phyloP scores from a whole-genome alignment of 2,329 filamentous ascomycete species.

The Fusarium veterinarium region DNA sequence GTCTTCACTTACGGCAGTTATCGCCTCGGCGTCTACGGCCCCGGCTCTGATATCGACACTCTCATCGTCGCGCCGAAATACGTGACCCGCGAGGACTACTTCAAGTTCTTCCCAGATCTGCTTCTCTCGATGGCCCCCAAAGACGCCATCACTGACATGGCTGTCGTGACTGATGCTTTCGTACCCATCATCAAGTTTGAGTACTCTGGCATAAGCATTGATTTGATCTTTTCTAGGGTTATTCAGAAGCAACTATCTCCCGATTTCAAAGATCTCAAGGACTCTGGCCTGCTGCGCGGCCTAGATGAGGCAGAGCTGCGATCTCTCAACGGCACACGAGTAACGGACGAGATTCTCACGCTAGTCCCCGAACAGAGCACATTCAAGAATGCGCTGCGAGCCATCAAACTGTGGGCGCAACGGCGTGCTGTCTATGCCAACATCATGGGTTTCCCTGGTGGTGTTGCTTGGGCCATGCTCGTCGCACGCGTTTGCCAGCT shows the following conservation, averaged over 20 bases:
- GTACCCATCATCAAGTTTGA: slow-evolving; percentile 99
- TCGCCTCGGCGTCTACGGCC: slow-evolving; percentile 91
- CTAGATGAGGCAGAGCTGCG: slow-evolving; percentile 88
- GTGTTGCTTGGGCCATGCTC: slow-evolving; percentile 98
- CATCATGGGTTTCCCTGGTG: slow-evolving; percentile 95
- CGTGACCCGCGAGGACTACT: slow-evolving; percentile 90
- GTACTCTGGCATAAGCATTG: slow-evolving; percentile 90
- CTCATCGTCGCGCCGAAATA: slow-evolving; percentile 92
- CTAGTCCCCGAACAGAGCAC: slow-evolving; percentile 90
- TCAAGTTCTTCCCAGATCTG: slow-evolving; percentile 84
- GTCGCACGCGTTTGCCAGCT: slow-evolving; percentile 96
- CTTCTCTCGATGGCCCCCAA: slow-evolving; percentile 80
- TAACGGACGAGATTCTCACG: slow-evolving; percentile 90
- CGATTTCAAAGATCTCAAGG: slow-evolving; percentile 77
- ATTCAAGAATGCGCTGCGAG: slow-evolving; percentile 88
- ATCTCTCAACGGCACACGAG: slow-evolving; percentile 92
- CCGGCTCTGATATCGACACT: slow-evolving; percentile 97
- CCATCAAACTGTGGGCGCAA: slow-evolving; percentile 97
- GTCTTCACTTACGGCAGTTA: slow-evolving; percentile 98
- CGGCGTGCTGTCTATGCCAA: slow-evolving; percentile 93
- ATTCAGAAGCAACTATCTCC: slow-evolving; percentile 75
- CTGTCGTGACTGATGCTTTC: slow-evolving; percentile 87
- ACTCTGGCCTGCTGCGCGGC: slow-evolving; percentile 86
- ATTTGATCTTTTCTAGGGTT: slow-evolving; percentile 88
- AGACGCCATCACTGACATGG: slow-evolving; percentile 85